These are phyloP conservation scores for Linum tenue DNA, from an alignment of 345 rosid species.

Conservation along the genomic window DNA sequence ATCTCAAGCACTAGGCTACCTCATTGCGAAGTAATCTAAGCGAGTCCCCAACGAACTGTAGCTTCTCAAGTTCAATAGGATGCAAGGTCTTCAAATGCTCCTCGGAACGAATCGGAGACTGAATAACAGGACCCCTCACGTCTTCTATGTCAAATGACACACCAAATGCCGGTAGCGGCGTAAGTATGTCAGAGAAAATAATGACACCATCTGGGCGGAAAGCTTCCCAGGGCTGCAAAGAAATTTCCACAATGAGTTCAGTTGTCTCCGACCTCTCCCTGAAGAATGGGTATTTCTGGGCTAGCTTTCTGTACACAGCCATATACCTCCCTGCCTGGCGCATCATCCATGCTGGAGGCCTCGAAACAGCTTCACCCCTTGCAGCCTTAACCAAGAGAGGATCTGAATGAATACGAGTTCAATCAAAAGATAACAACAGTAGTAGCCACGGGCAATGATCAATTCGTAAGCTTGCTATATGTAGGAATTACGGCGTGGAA, in stretches of 20 bases:
- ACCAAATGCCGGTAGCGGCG: conserved; percentile 86
- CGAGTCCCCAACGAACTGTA: conserved; percentile 67
- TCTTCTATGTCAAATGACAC: conserved; percentile 96
- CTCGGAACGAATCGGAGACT: conserved; percentile 61
- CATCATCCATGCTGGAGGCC: conserved; percentile 99
- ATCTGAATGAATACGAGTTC: conserved; percentile 33
- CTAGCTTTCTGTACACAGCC: conserved; percentile 93
- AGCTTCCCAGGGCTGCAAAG: conserved; percentile 95
- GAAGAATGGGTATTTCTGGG: conserved; percentile 82
- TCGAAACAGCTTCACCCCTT: conserved; percentile 57
- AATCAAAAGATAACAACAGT: conserved; percentile 4
- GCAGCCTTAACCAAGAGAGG: conserved; percentile 89
- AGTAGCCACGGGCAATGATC: neutral
- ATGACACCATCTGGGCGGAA: conserved; percentile 87
- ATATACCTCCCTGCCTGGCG: conserved; percentile 98
- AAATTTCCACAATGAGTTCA: conserved; percentile 85
- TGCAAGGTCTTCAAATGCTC: conserved; percentile 61
- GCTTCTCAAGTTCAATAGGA: conserved; percentile 66
- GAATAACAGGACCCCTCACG: conserved; percentile 73
- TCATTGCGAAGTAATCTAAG: conserved; percentile 66
- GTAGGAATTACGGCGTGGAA: too few species aligned
- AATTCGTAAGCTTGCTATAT: neutral
- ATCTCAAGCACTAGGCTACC: conserved; percentile 29
- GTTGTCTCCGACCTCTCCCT: conserved; percentile 91
- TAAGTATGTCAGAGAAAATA: conserved; percentile 90